Percentiles rank a stretch among this genome's conserved stretches.
Evolutionary conservation across 208 protist genomes (phyloP).

Genomic region (Giardia duodenalis): DNA sequence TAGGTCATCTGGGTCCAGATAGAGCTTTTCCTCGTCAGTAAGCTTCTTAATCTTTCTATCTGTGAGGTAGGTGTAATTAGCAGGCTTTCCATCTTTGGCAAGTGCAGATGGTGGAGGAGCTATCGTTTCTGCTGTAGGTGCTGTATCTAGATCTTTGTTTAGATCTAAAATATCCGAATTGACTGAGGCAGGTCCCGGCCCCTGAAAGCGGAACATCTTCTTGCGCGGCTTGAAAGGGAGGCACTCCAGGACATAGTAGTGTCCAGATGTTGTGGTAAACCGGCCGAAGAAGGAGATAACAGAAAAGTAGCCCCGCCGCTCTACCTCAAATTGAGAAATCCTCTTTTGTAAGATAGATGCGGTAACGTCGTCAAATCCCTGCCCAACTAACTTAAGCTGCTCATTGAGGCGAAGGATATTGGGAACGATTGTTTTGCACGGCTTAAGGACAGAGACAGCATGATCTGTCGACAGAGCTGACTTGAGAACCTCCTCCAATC

Average conservation of each 20-base stretch:
- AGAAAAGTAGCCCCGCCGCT: not conserved
- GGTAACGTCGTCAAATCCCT: slow-evolving; percentile 6
- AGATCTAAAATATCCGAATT: not conserved
- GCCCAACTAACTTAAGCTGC: not conserved
- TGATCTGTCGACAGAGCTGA: not conserved
- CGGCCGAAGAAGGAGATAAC: not conserved
- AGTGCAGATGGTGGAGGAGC: not conserved
- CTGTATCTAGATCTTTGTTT: not conserved
- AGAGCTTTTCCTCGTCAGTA: not conserved
- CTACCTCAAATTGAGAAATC: not conserved
- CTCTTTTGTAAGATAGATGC: slow-evolving; percentile 12
- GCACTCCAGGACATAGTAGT: slow-evolving; percentile 22
- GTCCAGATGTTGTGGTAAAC: not conserved
- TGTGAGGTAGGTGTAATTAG: not conserved
- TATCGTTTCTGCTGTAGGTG: no score
- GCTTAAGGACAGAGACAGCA: not conserved
- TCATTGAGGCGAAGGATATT: not conserved
- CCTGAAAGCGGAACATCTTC: not conserved
- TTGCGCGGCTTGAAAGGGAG: not conserved
- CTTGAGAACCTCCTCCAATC: not conserved
- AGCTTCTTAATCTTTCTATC: not conserved
- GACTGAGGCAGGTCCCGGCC: not conserved
- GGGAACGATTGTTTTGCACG: not conserved
- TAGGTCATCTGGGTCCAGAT: not conserved
- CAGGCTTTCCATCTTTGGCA: not conserved